Evolutionary conservation across 805 yeast genomes (phyloP).

Genomic region (Wickerhamia fluorescens): DNA sequence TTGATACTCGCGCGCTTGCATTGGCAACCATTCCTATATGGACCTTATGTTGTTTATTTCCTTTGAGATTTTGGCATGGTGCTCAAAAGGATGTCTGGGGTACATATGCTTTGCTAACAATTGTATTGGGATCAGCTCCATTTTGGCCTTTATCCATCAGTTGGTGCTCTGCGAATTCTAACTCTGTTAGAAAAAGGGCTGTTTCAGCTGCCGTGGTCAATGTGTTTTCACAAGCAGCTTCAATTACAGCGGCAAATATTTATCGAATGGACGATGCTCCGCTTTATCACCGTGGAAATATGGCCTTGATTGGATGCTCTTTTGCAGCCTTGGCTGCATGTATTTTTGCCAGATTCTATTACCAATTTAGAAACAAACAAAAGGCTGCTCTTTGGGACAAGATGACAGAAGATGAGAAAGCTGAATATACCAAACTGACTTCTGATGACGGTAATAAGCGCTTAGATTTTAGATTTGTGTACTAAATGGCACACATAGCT

Average conservation of each 20-base stretch:
- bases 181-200: conserved; percentile 54
- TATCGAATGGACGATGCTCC: conserved; percentile 56
- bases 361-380: conserved; percentile 34
- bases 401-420: conserved; percentile 44
- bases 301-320: conserved; percentile 31
- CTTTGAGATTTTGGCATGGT: conserved; percentile 34
- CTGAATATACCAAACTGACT: conserved; percentile 38
- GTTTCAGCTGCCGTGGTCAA: conserved; percentile 61
- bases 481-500: too few relatives aligned
- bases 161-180: conserved; percentile 59
- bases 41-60: conserved; percentile 15
- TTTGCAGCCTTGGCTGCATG: conserved; percentile 25
- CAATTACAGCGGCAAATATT: conserved; percentile 47
- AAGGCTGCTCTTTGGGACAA: conserved; percentile 46
- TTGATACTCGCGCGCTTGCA: conserved; percentile 14
- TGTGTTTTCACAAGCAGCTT: conserved; percentile 55
- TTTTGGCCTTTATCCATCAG: conserved; percentile 50
- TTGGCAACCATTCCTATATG: conserved; percentile 10
- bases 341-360: conserved; percentile 31
- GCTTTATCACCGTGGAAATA: conserved; percentile 52
- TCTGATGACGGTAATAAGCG: conserved; percentile 53
- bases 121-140: conserved; percentile 39
- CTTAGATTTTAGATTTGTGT: conserved; percentile 40
- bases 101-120: conserved; percentile 31
- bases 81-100: conserved; percentile 38